These are phyloP conservation scores for Pilaira anomala DNA, from an alignment of 192 early-diverging fungal species.

Conservation along the genomic window DNA sequence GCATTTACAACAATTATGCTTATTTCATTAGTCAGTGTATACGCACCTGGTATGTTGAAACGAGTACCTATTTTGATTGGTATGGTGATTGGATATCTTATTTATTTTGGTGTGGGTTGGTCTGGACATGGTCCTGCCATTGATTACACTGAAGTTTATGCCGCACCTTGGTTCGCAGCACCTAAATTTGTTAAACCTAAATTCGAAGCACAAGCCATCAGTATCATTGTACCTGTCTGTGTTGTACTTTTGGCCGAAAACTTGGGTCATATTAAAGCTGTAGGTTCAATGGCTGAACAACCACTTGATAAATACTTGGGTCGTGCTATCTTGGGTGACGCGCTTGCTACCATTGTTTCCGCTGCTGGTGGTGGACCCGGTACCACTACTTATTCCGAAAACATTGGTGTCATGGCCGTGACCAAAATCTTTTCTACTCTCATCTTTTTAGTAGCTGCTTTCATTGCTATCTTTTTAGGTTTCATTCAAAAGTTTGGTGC, in stretches of 20 bases:
- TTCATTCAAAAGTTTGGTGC: constrained; percentile 61
- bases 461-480: constrained; percentile 51
- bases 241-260: constrained; percentile 56
- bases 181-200: constrained; percentile 42
- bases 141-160: constrained; percentile 37
- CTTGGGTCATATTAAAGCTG: constrained; percentile 56
- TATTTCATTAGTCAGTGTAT: constrained; percentile 41
- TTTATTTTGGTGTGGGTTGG: constrained; percentile 36
- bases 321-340: constrained; percentile 54
- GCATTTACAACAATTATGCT: constrained; percentile 46
- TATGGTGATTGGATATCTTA: constrained; percentile 37
- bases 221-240: constrained; percentile 51
- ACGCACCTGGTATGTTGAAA: constrained; percentile 43
- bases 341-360: constrained; percentile 52
- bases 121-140: constrained; percentile 33
- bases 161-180: constrained; percentile 47
- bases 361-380: constrained; percentile 46
- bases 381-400: constrained; percentile 57
- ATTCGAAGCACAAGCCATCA: constrained; percentile 47
- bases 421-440: constrained; percentile 55
- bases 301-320: constrained; percentile 52
- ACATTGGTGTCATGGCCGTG: constrained; percentile 56
- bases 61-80: constrained; percentile 54
- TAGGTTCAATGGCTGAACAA: constrained; percentile 44
- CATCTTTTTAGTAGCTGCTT: constrained; percentile 51